Percentiles rank a stretch among this genome's conserved stretches.
Evolutionary conservation across 352 stramenopile species (phyloP).

Genomic region (Phytopythium montanum): DNA sequence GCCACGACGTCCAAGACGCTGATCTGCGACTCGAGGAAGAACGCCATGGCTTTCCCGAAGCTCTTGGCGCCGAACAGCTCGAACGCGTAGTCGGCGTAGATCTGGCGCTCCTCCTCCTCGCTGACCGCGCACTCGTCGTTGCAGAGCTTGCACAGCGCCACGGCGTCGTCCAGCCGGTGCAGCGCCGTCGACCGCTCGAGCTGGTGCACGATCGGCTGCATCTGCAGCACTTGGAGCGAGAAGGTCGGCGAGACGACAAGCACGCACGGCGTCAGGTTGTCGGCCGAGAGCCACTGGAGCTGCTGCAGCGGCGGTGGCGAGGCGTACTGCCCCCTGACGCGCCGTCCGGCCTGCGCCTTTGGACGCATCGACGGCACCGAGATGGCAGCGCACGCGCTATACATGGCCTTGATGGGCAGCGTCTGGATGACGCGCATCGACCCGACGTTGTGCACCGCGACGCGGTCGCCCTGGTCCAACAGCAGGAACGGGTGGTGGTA

Average conservation of each 20-base stretch:
- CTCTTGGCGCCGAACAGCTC: slow-evolving; percentile 41
- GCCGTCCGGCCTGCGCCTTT: background rate
- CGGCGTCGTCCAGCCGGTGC: slow-evolving; percentile 44
- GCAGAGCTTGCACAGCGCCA: slow-evolving; percentile 64
- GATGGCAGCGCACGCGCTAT: slow-evolving; percentile 25
- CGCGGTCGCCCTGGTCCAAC: slow-evolving; percentile 46
- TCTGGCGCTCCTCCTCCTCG: slow-evolving; percentile 37
- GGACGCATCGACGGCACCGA: slow-evolving; percentile 10
- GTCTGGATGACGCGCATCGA: slow-evolving; percentile 52
- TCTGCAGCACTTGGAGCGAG: slow-evolving; percentile 44
- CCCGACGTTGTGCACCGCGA: slow-evolving; percentile 62
- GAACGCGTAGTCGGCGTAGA: slow-evolving; percentile 60
- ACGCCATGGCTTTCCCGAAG: slow-evolving; percentile 52
- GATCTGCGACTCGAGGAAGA: slow-evolving; percentile 46
- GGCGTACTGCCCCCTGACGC: background rate
- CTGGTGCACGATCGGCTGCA: slow-evolving; percentile 48
- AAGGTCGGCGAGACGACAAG: slow-evolving; percentile 43
- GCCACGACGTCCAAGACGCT: slow-evolving; percentile 61
- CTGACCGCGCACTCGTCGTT: slow-evolving; percentile 59
- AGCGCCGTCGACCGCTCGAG: slow-evolving; percentile 36
- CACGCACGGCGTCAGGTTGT: slow-evolving; percentile 26
- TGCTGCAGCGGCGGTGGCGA: background rate
- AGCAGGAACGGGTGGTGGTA: slow-evolving; percentile 74
- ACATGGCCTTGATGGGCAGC: slow-evolving; percentile 49
- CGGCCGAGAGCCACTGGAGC: slow-evolving; percentile 10